Conservation (phyloP, 257 asterid species). For the Solanum tacnaense region DNA sequence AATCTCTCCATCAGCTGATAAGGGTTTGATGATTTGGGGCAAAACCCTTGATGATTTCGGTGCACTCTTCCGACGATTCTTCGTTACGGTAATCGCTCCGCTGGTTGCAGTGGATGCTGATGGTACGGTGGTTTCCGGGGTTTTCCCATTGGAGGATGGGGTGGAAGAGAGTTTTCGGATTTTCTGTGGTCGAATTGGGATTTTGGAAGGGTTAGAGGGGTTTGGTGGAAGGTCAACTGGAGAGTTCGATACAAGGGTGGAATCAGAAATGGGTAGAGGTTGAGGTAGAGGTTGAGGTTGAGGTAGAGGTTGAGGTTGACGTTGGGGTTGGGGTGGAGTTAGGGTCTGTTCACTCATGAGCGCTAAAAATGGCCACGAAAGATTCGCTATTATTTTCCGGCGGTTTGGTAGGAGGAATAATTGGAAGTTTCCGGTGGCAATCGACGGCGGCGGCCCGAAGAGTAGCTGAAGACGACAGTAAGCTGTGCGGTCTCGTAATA, state of each 20-base stretch:
- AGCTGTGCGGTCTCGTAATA: neutral
- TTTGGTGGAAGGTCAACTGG: constrained; percentile 17
- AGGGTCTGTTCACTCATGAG: constrained; percentile 65
- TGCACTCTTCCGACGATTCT: constrained; percentile 51
- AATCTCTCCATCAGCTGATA: constrained; percentile 56
- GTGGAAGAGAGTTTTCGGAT: constrained; percentile 61
- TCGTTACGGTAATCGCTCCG: neutral
- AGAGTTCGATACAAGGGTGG: constrained; percentile 14
- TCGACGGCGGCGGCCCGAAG: neutral
- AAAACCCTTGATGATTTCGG: constrained; percentile 33
- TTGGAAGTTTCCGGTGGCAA: neutral
- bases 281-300: constrained; percentile 7
- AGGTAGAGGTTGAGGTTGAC: constrained; percentile 3
- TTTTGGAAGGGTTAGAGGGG: constrained; percentile 68
- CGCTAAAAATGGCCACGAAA: neutral
- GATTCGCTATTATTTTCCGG: neutral
- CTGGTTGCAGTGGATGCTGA: neutral
- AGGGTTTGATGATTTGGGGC: constrained; percentile 61
- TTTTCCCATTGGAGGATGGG: constrained; percentile 7
- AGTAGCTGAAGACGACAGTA: neutral
- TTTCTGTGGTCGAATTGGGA: constrained; percentile 91
- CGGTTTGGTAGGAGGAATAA: neutral
- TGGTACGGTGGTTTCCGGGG: constrained; percentile 10
- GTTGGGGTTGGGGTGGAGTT: constrained; percentile 6
- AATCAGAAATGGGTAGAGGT: constrained; percentile 23